phyloP scores from a whole-genome alignment of 1,284 basidiomycete species.

The Marasmius fiardii region DNA sequence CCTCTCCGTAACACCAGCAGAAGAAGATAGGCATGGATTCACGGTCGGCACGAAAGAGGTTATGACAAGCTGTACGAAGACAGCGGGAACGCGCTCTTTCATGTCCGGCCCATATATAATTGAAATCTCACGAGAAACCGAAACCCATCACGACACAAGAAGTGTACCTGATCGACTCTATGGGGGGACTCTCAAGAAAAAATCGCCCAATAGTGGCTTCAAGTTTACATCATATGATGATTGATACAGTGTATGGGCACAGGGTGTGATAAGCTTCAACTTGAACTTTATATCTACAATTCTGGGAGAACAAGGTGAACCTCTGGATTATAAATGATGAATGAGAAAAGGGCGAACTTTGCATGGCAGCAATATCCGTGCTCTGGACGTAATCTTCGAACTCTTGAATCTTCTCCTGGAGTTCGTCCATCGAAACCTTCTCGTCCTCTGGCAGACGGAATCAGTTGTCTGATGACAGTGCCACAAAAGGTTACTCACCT shows the following conservation, averaged over 20 bases:
- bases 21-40: background rate
- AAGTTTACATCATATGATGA: background rate
- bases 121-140: background rate
- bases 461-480: slow-evolving; percentile 6
- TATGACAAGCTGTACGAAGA: slow-evolving; percentile 1
- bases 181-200: background rate
- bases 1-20: background rate
- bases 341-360: slow-evolving; percentile 56
- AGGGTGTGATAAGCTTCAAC: too few species aligned
- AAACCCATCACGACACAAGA: background rate
- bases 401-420: slow-evolving; percentile 87
- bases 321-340: slow-evolving; percentile 4
- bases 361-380: slow-evolving; percentile 88
- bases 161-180: slow-evolving; percentile 5
- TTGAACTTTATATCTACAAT: slow-evolving; percentile 24
- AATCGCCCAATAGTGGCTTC: background rate
- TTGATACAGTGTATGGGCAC: too few species aligned
- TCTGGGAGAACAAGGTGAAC: slow-evolving; percentile 29
- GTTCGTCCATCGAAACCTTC: slow-evolving; percentile 90
- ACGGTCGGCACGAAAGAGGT: background rate
- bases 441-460: slow-evolving; percentile 73
- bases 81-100: background rate
- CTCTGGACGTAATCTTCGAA: slow-evolving; percentile 97
- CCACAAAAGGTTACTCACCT: slow-evolving; percentile 50
- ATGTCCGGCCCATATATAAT: too few species aligned